phyloP scores from a whole-genome alignment of 1,284 basidiomycete genomes.

The Sphaerobolus stellatus region DNA sequence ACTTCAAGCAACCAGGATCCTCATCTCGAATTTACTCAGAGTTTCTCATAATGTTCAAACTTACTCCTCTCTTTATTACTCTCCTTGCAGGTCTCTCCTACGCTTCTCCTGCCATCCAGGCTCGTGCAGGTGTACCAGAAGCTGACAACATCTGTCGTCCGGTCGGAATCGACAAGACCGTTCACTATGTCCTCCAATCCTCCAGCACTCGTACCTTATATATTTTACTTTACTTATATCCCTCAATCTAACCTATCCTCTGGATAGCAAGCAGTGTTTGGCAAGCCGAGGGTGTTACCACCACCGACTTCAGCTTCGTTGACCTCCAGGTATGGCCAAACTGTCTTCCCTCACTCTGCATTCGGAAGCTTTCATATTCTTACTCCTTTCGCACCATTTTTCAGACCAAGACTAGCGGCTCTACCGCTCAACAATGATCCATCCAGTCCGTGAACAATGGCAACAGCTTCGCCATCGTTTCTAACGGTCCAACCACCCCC shows the following conservation, averaged over 20 bases:
- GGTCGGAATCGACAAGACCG: background rate
- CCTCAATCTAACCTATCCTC: background rate
- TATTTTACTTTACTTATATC: background rate
- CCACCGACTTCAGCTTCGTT: background rate
- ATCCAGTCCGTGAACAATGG: background rate
- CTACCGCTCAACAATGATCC: background rate
- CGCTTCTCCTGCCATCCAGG: background rate
- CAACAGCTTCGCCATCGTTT: background rate
- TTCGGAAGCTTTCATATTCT: too few species aligned
- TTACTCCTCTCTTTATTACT: background rate
- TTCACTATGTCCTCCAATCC: background rate
- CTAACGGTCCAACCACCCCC: background rate
- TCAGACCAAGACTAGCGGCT: background rate
- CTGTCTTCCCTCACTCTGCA: background rate
- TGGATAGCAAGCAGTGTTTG: background rate
- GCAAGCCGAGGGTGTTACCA: background rate
- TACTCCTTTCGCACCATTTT: background rate
- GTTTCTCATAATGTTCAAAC: background rate
- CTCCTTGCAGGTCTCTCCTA: background rate
- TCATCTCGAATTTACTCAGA: background rate
- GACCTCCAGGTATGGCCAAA: background rate
- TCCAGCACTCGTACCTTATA: background rate
- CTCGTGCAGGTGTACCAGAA: background rate
- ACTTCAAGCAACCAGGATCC: background rate
- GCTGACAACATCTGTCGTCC: background rate